Base-by-base conservation (phyloP, 1,139 yeast genomes). In the Entelexis sorbosivorans region DNA sequence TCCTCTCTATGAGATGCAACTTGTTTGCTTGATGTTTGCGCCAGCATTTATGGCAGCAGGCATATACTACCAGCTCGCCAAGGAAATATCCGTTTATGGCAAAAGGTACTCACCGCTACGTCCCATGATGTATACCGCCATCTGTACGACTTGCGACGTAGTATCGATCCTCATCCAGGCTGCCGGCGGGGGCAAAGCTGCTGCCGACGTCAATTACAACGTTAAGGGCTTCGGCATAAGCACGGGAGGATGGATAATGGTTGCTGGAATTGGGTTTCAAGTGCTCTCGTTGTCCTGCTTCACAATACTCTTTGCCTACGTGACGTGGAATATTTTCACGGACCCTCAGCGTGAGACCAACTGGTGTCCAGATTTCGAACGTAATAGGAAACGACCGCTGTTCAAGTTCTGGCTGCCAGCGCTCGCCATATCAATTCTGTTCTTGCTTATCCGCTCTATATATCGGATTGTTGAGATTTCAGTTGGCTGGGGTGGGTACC, bases 1-100 rank as follows among this genome's bases (percentile, higher is more conserved):
- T 4, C 19, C 42, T 55, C 69, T 69, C 39, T 86, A 73, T 63
- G 64, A 84, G 49, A 66, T 79, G 53, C 95, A 88, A 64, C 76
- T 79, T 58, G 75, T 81, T 49, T 70, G 82, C 53, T 69, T 87
- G 56, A 85, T 94, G 0, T 69, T 87, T 49, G 89, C 88, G 0
- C 96, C 96, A 0, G 89, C 89, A 7, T 86, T 88, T 64, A 72
- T 85, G 47, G 83, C 85, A 88, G 96, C 82, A 8, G 95, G 94
- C 5, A 72, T 87, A 11, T 88, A 88, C 66, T 83, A 77, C 60
- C 67, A 82, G 47, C 72, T 86, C 61, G 91, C 87, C 3, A 86
- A 84, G 64, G 60, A 83, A 56, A 78, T 82, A 38, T 77, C 82
- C 48, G 70, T 84, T 8, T 83, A 78, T 64, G 93, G 94, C 8